Evolutionary conservation across 495 filamentous ascomycete genomes (phyloP).

Genomic region (Penicillium paxilli): DNA sequence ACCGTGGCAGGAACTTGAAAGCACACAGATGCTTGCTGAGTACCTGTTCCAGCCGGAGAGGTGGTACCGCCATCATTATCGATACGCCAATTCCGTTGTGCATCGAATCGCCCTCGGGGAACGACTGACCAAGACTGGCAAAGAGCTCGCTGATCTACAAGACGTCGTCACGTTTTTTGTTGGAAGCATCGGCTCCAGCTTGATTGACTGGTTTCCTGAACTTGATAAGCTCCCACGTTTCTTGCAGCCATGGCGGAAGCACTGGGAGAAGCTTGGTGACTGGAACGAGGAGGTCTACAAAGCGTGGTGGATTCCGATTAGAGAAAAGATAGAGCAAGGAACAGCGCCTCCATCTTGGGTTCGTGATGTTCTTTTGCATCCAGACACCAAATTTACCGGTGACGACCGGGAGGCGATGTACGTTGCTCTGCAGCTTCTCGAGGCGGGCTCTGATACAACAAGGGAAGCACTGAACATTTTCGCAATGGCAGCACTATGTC

Average conservation of each 20-base stretch:
- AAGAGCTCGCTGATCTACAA: slow-evolving; percentile 30
- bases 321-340: slow-evolving; percentile 18
- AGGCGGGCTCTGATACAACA: slow-evolving; percentile 48
- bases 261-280: slow-evolving; percentile 30
- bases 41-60: slow-evolving; percentile 33
- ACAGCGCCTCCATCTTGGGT: slow-evolving; percentile 29
- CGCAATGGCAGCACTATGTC: slow-evolving; percentile 31
- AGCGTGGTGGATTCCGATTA: slow-evolving; percentile 36
- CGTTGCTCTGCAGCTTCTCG: slow-evolving; percentile 36
- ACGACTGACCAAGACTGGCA: slow-evolving; percentile 12
- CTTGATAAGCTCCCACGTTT: slow-evolving; percentile 30
- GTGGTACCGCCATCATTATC: slow-evolving; percentile 42
- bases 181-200: slow-evolving; percentile 23
- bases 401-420: slow-evolving; percentile 48
- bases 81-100: slow-evolving; percentile 44
- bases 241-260: slow-evolving; percentile 41
- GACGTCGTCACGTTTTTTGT: slow-evolving; percentile 27
- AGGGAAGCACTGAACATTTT: slow-evolving; percentile 39
- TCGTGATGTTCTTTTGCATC: slow-evolving; percentile 34
- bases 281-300: slow-evolving; percentile 33
- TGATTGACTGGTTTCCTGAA: slow-evolving; percentile 42
- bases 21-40: slow-evolving; percentile 33
- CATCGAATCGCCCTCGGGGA: slow-evolving; percentile 35
- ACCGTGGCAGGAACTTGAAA: slow-evolving; percentile 40
- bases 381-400: slow-evolving; percentile 36